These are phyloP conservation scores for Neonectria faginata DNA, from an alignment of 2,329 filamentous ascomycete species.

Conservation along the genomic window DNA sequence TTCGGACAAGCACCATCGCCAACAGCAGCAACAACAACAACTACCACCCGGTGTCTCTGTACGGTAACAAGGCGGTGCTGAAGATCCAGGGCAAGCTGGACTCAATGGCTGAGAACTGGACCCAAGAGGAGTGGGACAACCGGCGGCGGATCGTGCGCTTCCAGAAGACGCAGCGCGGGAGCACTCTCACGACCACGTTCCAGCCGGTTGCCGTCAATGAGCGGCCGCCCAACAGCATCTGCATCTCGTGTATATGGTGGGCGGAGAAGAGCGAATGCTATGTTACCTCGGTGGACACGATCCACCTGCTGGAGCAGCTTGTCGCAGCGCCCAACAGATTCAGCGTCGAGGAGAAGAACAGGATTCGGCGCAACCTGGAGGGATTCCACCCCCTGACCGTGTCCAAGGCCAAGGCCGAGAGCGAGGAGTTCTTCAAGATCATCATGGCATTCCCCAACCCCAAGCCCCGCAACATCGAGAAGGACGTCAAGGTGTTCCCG, in stretches of 20 bases:
- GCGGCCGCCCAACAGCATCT: conserved; percentile 84
- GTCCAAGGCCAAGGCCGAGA: conserved; percentile 91
- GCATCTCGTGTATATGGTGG: conserved; percentile 98
- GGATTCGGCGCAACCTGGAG: conserved; percentile 94
- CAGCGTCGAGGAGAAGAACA: conserved; percentile 97
- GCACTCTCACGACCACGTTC: conserved; percentile 84
- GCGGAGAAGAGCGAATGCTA: conserved; percentile 90
- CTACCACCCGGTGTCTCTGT: conserved; percentile 84
- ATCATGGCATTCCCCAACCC: conserved; percentile 98
- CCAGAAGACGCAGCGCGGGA: conserved; percentile 82
- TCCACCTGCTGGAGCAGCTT: conserved; percentile 91
- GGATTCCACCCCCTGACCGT: conserved; percentile 93
- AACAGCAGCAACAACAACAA: conserved; percentile 53
- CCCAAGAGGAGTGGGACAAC: conserved; percentile 80
- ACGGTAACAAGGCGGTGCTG: conserved; percentile 84
- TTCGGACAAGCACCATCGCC: conserved; percentile 67
- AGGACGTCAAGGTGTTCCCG: conserved; percentile 98
- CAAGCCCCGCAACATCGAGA: conserved; percentile 97
- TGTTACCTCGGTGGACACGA: conserved; percentile 97
- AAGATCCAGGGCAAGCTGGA: conserved; percentile 89
- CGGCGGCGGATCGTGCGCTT: conserved; percentile 91
- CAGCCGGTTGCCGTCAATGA: conserved; percentile 82
- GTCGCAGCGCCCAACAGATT: conserved; percentile 82
- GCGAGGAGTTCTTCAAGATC: conserved; percentile 97
- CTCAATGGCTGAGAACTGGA: conserved; percentile 86